Base-by-base conservation (phyloP, 2,329 filamentous ascomycete species). In the Mycosphaerella sp. region DNA sequence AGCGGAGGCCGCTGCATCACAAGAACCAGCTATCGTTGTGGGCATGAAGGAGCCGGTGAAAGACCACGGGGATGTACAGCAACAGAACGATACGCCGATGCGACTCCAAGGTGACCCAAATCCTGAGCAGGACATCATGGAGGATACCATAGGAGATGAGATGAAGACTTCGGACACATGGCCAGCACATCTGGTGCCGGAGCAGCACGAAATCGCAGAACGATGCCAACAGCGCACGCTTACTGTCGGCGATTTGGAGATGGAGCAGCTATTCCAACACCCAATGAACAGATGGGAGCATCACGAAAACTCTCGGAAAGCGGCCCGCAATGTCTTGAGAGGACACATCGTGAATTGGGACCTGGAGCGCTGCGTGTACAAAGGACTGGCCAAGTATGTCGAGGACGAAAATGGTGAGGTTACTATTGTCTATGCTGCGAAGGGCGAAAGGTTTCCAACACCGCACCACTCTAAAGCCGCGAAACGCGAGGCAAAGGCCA, bases 361-460 rank as follows among this genome's bases (percentile, higher is more conserved):
- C 17, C 45, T 50, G 9, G 54, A 53, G 12, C 31, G 43, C 26
- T n/a, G 46, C 41, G 39, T 56, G 26, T 51, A 53, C 47, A 40
- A 40, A 17, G 50, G 54, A 26, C 47, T 45, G 26, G 54, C 54
- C 17, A 53, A 56, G 23, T 56, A 45, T 48, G 48, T 47, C 10
- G 45, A n/a, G 1, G 31, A 45, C 34, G 47, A 50, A 8, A 36
- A 46, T 12, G 54, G 54, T 26, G 38, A 43, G 34, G 41, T 43
- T 12, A 48, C 38, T 34, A 12, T 56, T 11, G 47, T 46, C 32
- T 43, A 53, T 26, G 50, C 54, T 14, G 45, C 46, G 34, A 21
- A 42, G 6, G 54, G 54, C 23, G 46, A 56, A 32, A 56, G 26
- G 36, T 56, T 56, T 46, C 47, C 43, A 17, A 43, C 29, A n/a